Evolutionary conservation across 768 basidiomycete genomes (phyloP).

Genomic region (Pisolithus microcarpus): DNA sequence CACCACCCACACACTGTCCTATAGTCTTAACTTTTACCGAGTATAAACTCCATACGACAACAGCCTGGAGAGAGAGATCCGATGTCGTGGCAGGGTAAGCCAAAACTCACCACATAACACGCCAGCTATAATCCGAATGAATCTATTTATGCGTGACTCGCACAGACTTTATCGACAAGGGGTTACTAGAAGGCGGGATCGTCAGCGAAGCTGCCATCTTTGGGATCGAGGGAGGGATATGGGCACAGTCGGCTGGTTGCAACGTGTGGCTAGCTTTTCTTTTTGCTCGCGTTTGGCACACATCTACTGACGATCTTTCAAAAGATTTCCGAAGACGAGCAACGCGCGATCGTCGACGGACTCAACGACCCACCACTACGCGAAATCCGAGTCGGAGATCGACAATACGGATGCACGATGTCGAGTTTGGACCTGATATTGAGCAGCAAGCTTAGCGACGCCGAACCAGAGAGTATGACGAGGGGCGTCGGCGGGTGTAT

Average conservation of each 20-base stretch:
- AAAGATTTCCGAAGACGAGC: slow-evolving; percentile 19
- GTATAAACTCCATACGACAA: not conserved
- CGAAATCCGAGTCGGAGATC: slow-evolving; percentile 17
- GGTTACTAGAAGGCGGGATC: slow-evolving; percentile 69
- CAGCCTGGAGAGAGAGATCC: not conserved
- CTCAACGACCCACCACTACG: slow-evolving; percentile 16
- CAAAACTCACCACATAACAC: no score
- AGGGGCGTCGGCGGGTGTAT: slow-evolving; percentile 13
- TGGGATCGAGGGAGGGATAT: slow-evolving; percentile 24
- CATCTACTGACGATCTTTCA: not conserved
- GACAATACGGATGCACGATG: slow-evolving; percentile 22
- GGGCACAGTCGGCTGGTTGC: slow-evolving; percentile 24
- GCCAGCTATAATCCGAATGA: no score
- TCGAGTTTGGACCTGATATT: slow-evolving; percentile 20
- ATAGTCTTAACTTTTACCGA: not conserved
- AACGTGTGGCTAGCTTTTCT: slow-evolving; percentile 14
- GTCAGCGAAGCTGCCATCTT: slow-evolving; percentile 60
- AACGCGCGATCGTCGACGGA: slow-evolving; percentile 12
- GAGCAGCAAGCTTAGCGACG: slow-evolving; percentile 7
- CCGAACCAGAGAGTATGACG: slow-evolving; percentile 10
- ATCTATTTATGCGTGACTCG: no score
- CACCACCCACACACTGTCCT: not conserved
- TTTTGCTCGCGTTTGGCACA: not conserved
- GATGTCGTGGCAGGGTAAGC: slow-evolving; percentile 25
- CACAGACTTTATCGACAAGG: slow-evolving; percentile 74